A percentile compares a stretch with the other conserved stretches of the same genome.
phyloP scores from a whole-genome alignment of 2,329 filamentous ascomycete genomes.

The Fusarium multiceps region DNA sequence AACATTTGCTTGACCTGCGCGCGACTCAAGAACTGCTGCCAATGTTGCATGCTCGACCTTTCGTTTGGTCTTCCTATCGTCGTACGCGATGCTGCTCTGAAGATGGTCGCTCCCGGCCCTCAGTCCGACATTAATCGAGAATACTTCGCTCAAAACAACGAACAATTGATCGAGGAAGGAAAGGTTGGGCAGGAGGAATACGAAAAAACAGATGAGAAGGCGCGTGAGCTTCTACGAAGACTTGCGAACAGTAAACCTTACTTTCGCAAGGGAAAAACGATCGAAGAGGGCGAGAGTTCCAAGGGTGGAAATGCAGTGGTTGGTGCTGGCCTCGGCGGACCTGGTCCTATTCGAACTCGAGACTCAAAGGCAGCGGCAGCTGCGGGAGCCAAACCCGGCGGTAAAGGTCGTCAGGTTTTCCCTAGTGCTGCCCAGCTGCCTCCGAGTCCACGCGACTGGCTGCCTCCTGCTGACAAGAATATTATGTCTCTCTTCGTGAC shows the following conservation, averaged over 20 bases:
- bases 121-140: constrained; percentile 94
- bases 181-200: constrained; percentile 87
- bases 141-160: constrained; percentile 97
- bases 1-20: constrained; percentile 98
- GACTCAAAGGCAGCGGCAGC: constrained; percentile 66
- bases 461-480: constrained; percentile 83
- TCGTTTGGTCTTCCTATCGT: constrained; percentile 95
- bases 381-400: constrained; percentile 61
- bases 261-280: constrained; percentile 84
- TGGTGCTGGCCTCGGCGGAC: constrained; percentile 69
- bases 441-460: constrained; percentile 84
- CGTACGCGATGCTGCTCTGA: constrained; percentile 93
- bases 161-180: constrained; percentile 93
- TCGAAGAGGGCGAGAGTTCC: constrained; percentile 64
- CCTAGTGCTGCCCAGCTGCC: constrained; percentile 79
- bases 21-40: constrained; percentile 97
- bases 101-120: constrained; percentile 96
- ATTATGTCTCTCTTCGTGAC: constrained; percentile 96
- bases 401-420: constrained; percentile 66
- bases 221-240: constrained; percentile 83
- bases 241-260: constrained; percentile 95
- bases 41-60: constrained; percentile 98
- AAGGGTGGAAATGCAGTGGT: constrained; percentile 61
- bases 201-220: constrained; percentile 97
- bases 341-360: constrained; percentile 83